Percentiles rank a stretch among this genome's conserved stretches.
Evolutionary conservation across 2,329 filamentous ascomycete genomes (phyloP).

Genomic region (Beauveria sp.): DNA sequence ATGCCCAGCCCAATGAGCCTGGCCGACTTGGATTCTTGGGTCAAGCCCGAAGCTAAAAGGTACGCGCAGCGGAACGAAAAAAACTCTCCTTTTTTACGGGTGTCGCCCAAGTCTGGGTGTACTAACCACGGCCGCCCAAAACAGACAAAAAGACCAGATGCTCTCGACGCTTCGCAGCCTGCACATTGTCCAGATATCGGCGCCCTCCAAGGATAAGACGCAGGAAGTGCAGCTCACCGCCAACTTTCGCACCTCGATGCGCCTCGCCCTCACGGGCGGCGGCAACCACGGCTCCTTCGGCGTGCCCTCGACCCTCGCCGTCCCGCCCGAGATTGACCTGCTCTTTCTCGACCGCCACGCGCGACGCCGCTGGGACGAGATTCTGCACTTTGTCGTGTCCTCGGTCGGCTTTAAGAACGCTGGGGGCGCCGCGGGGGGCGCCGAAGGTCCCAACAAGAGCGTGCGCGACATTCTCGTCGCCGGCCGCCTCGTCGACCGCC

Average conservation of each 20-base stretch:
- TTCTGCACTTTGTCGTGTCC: constrained; percentile 90
- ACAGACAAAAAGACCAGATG: constrained; percentile 73
- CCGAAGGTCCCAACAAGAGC: constrained; percentile 57
- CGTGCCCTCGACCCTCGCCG: constrained; percentile 63
- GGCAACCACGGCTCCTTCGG: constrained; percentile 85
- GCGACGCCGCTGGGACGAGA: constrained; percentile 86
- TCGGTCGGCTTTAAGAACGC: constrained; percentile 49
- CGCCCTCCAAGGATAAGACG: constrained; percentile 51
- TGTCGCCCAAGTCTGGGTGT: not conserved
- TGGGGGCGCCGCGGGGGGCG: constrained; percentile 23
- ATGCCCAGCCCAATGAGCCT: constrained; percentile 72
- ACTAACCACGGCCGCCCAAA: not conserved
- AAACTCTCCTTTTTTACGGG: too few species aligned
- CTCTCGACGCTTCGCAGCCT: constrained; percentile 73
- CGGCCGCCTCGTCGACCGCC: constrained; percentile 69
- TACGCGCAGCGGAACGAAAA: too few species aligned
- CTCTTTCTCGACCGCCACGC: constrained; percentile 78
- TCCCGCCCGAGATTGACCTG: constrained; percentile 57
- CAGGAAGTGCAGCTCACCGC: constrained; percentile 70
- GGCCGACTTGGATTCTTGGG: constrained; percentile 79
- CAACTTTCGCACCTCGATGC: constrained; percentile 77
- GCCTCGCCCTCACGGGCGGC: constrained; percentile 79
- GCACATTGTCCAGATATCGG: constrained; percentile 71
- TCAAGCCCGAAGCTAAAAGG: constrained; percentile 55
- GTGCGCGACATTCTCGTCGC: constrained; percentile 79